A percentile compares a stretch with the other conserved stretches of the same genome.
Evolutionary conservation across 192 early-diverging fungal genomes (phyloP).

Genomic region (Gigaspora rosea): DNA sequence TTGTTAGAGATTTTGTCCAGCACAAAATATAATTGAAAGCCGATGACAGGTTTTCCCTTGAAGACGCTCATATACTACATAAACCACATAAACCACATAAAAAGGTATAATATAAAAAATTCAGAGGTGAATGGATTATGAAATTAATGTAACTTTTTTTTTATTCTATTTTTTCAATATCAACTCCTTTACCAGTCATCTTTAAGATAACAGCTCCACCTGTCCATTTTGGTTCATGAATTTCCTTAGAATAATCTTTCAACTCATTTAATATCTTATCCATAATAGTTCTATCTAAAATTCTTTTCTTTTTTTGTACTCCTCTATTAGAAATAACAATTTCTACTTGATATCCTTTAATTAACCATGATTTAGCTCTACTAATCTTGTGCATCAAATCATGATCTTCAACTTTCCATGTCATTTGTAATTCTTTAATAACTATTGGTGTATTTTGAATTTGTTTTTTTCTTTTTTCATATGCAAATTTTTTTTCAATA

Average conservation of each 20-base stretch:
- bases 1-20: no score
- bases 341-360: background rate
- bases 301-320: background rate
- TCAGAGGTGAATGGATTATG: no score
- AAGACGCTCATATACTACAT: no score
- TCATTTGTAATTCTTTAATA: background rate
- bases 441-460: background rate
- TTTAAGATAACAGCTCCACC: background rate
- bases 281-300: background rate
- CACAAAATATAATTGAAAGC: no score
- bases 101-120: no score
- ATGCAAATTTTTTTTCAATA: background rate
- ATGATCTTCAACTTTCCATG: background rate
- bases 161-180: background rate
- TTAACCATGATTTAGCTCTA: background rate
- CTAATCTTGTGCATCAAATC: background rate
- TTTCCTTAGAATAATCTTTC: background rate
- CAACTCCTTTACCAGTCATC: background rate
- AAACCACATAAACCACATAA: no score
- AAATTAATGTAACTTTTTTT: no score
- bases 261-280: background rate
- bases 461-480: background rate
- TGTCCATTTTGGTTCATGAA: background rate
- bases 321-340: background rate
- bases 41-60: no score